phyloP scores from a whole-genome alignment of 2,329 filamentous ascomycete species.

The Metarhizium humberi region DNA sequence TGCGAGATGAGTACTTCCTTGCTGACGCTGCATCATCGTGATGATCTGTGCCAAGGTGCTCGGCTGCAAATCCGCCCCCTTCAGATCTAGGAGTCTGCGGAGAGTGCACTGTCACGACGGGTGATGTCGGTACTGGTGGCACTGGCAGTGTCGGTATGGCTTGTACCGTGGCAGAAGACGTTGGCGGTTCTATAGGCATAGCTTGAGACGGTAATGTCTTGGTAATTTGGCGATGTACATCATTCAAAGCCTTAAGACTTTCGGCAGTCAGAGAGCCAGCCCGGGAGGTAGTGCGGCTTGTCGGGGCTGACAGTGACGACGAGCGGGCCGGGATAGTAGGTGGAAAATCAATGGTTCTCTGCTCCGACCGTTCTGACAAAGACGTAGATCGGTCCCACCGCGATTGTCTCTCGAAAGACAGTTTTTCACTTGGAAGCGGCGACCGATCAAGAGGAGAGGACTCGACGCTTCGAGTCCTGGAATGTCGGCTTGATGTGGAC shows the following conservation, averaged over 20 bases:
- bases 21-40: constrained; percentile 45
- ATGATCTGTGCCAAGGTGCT: constrained; percentile 34
- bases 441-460: constrained; percentile 36
- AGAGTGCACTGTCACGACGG: not conserved
- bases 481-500: constrained; percentile 50
- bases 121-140: not conserved
- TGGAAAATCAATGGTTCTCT: constrained; percentile 51
- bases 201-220: not conserved
- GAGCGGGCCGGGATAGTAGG: constrained; percentile 46
- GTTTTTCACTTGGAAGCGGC: constrained; percentile 31
- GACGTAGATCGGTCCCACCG: constrained; percentile 34
- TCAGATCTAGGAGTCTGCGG: constrained; percentile 3
- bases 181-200: not conserved
- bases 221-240: constrained; percentile 15
- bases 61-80: not conserved
- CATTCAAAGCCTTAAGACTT: constrained; percentile 47
- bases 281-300: constrained; percentile 47
- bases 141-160: not conserved
- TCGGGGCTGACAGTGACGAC: constrained; percentile 54
- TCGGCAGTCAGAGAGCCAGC: constrained; percentile 30
- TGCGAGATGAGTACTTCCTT: constrained; percentile 43
- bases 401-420: constrained; percentile 32
- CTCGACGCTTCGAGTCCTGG: constrained; percentile 41
- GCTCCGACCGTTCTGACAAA: constrained; percentile 39
- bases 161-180: too few species aligned